Evolutionary conservation across 1,284 basidiomycete genomes (phyloP), one percentile per base, ranked within the genome.

Genomic region (Phlebopus sp.): DNA sequence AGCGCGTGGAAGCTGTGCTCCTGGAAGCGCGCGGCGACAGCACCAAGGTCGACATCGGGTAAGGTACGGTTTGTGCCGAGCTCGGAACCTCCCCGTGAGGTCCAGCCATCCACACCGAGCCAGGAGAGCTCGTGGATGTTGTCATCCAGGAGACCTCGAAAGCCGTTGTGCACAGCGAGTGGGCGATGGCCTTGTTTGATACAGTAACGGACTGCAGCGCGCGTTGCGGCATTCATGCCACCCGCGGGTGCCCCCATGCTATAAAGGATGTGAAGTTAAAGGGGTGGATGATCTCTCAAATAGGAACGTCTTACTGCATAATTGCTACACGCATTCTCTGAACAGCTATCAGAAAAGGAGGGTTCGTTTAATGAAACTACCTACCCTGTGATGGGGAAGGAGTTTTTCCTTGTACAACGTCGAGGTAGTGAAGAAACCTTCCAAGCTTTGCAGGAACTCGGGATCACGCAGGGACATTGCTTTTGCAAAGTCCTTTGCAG

Each of bases 201-300:
- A 66, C 94, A 98, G 74, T 92, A 97, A 14, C 96, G 88, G 6
- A 92, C 93, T 1, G 92, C 93, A 29, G 95, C 87, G 38, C 96
- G 86, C 0, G 94, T 97, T 0, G 96, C 96, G 1, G 95, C 95
- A 65, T 99, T 98, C 92, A 99, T 98, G 10, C 97, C 96, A 48
- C 96, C 95, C 3, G 96, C 95, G 3, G 97, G 96, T 1, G 97
- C 97, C 52, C 96, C 96, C 61, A 96, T 86, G 62, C 91, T 95
- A 47, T 18, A 44, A 42, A 47, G 38, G 42, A 15, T 42, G 32
- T 37, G 27, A 47, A 37, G 19, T 53, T 23, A 46, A 19, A 14
- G 2, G 27, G 4, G n/a, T n/a, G n/a, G 10, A 7, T 42, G n/a
- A 34, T 37, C 31, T 23, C 19, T 17, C 35, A 31, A 30, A 42